Conservation (phyloP, 208 protist genomes). For the Strigomonas galati region DNA sequence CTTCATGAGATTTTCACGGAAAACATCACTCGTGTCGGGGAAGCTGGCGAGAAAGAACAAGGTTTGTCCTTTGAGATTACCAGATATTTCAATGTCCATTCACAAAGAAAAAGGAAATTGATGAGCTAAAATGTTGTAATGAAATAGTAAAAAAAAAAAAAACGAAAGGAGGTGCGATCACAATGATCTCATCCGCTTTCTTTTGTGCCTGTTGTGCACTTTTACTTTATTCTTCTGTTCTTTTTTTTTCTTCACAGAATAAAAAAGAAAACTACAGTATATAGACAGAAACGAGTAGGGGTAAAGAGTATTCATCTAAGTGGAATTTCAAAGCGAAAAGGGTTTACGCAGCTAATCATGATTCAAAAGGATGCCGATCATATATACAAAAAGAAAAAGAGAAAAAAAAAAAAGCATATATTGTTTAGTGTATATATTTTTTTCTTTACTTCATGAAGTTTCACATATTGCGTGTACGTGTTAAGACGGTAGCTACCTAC, state of each 20-base stretch:
- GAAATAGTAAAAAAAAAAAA: neutral
- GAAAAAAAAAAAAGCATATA: constrained; percentile 16
- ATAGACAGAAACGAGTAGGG: constrained; percentile 12
- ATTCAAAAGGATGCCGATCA: neutral
- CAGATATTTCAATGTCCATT: constrained; percentile 81
- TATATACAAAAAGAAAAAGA: constrained; percentile 18
- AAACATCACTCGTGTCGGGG: constrained; percentile 76
- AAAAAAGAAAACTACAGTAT: constrained; percentile 15
- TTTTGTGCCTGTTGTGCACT: neutral
- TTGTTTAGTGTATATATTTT: neutral
- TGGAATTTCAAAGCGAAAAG: no score
- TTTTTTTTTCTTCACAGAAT: constrained; percentile 11
- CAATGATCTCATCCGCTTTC: neutral
- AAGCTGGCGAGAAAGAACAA: constrained; percentile 73
- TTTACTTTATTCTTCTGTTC: neutral
- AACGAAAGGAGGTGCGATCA: neutral
- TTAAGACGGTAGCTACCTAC: no score
- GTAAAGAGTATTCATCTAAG: constrained; percentile 9
- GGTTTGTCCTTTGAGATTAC: constrained; percentile 57
- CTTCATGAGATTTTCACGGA: constrained; percentile 62
- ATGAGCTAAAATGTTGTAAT: neutral
- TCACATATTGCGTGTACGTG: no score
- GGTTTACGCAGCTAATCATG: no score
- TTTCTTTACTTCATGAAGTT: neutral
- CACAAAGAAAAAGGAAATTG: neutral